Evolutionary conservation across 1,139 yeast species (phyloP).

Genomic region (Candida frijolesensis): DNA sequence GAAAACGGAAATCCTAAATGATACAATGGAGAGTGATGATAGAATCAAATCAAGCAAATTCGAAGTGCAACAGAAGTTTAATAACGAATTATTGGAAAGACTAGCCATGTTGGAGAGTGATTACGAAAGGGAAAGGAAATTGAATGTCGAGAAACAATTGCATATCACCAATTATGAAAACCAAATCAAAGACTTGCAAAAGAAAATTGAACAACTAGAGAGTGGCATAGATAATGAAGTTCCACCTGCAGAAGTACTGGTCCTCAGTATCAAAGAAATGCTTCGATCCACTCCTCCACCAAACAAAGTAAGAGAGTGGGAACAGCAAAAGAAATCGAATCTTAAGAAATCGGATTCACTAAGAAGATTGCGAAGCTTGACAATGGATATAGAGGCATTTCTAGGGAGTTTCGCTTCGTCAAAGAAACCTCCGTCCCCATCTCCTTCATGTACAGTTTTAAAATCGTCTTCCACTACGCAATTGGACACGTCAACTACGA

Average conservation of each 20-base stretch:
- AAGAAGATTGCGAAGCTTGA: slow-evolving; percentile 18
- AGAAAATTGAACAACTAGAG: slow-evolving; percentile 15
- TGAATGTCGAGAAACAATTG: slow-evolving; percentile 33
- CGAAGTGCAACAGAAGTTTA: slow-evolving; percentile 37
- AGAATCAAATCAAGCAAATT: slow-evolving; percentile 36
- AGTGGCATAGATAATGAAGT: background rate
- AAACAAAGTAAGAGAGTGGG: slow-evolving; percentile 4
- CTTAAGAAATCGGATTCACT: slow-evolving; percentile 29
- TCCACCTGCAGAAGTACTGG: slow-evolving; percentile 22
- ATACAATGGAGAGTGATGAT: slow-evolving; percentile 43
- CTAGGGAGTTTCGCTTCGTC: slow-evolving; percentile 6
- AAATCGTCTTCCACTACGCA: slow-evolving; percentile 31
- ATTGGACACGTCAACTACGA: slow-evolving; percentile 15
- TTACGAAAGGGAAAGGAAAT: slow-evolving; percentile 34
- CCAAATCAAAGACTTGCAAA: slow-evolving; percentile 26
- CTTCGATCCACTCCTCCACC: slow-evolving; percentile 38
- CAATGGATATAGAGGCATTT: slow-evolving; percentile 17
- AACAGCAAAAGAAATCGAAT: background rate
- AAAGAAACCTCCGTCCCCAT: background rate
- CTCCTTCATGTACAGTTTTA: slow-evolving; percentile 7
- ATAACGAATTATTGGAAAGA: slow-evolving; percentile 44
- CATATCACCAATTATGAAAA: slow-evolving; percentile 41
- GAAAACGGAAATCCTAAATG: slow-evolving; percentile 43
- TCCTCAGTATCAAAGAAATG: slow-evolving; percentile 34
- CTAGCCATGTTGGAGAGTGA: slow-evolving; percentile 47